A percentile compares a stretch with the other conserved stretches of the same genome.
Evolutionary conservation across 1,139 yeast genomes (phyloP).

Genomic region (Hanseniaspora uvarum): DNA sequence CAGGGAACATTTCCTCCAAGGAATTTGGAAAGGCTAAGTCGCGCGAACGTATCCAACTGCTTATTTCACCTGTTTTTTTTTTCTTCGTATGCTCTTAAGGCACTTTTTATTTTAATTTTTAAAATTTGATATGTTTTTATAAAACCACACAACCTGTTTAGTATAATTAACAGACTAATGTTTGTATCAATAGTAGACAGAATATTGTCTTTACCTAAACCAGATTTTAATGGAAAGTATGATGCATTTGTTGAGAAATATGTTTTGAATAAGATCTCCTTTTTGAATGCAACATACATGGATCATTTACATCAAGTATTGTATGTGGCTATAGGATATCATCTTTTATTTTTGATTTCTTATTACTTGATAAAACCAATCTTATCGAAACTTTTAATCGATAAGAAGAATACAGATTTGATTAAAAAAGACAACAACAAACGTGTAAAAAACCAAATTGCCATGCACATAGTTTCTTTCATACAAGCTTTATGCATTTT

Average conservation of each 20-base stretch:
- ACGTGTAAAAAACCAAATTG: conserved; percentile 23
- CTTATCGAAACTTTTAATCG: conserved; percentile 18
- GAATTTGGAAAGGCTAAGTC: too few relatives aligned
- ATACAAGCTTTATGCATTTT: conserved; percentile 29
- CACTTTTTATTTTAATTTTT: too few relatives aligned
- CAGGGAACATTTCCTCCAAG: too few relatives aligned
- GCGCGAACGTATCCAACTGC: too few relatives aligned
- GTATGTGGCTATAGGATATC: conserved; percentile 28
- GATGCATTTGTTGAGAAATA: conserved; percentile 10
- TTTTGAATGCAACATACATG: conserved; percentile 20
- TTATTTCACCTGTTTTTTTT: too few relatives aligned
- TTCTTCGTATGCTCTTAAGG: too few relatives aligned
- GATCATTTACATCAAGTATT: conserved; percentile 27
- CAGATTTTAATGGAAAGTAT: conserved; percentile 19
- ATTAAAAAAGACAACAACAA: conserved; percentile 9
- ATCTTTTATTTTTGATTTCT: conserved; percentile 25
- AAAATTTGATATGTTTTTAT: too few relatives aligned
- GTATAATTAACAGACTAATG: too few relatives aligned
- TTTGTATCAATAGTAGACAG: conserved; percentile 18
- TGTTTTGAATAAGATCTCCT: conserved; percentile 17
- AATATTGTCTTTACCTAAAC: conserved; percentile 23
- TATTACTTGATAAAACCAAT: conserved; percentile 26
- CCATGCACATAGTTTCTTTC: conserved; percentile 30
- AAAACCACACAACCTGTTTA: background rate
- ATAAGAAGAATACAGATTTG: conserved; percentile 15